Evolutionary conservation across 208 protist species (phyloP), one percentile per base, ranked within the genome.

Genomic region (Angomonas desouzai): DNA sequence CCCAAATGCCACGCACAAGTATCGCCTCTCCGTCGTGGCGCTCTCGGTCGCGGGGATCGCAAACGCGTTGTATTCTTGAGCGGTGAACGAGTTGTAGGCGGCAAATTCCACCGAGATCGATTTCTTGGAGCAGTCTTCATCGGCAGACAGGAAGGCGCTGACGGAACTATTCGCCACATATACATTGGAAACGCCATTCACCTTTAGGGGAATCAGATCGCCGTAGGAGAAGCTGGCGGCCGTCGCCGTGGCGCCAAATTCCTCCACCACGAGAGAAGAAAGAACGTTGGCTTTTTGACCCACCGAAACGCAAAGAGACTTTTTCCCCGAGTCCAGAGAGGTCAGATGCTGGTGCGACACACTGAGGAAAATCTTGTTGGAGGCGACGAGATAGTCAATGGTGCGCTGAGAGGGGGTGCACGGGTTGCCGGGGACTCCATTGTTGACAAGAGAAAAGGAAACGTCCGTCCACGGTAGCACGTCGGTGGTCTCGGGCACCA

Each of bases 361-460:
- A 33, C 64, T 48, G 28, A 90, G 63, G 7, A 73, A 68, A 47
- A 87, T 34, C 11, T 62, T 55, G 56, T 72, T 55, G 38, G 71
- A 58, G 16, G 61, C 61, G 23, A 85, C 51, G 13, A 87, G 59
- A 72, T 80, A 91, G 18, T 69, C 56, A 13, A 91, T 62, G 25
- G 58, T 7, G 23, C 58, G 64, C 29, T 61, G 51, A 22, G 80
- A 77, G 16, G 84, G 71, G 13, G 66, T 73, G 60, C 85, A 89
- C 13, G 56, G 51, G 51, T 45, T 47, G 23, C 85, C 79, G 2
- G 72, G 58, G 7, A 70, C 70, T 30, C 81, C 81, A 53, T 88
- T 85, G 68, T 87, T 88, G 22, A 89, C 68, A 66, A 92, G 68
- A 3, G 85, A 81, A 22, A 92, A 64, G 51, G 3, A 38, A 58